These are phyloP conservation scores for Silene conica DNA, from an alignment of 148 eudicot genomes.

Conservation along the genomic window DNA sequence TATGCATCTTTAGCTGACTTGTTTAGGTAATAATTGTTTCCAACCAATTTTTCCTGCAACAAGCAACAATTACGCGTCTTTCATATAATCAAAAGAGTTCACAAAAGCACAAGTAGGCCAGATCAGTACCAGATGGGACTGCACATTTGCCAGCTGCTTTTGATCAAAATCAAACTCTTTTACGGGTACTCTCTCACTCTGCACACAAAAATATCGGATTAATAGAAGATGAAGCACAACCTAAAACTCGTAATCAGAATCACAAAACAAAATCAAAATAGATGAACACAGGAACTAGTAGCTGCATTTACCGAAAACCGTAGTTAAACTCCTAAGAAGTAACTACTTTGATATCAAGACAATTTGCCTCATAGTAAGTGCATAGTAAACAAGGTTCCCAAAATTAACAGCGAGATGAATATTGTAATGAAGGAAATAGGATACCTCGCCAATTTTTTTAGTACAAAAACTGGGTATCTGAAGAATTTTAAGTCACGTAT, in stretches of 20 bases:
- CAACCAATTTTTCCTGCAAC: slow-evolving; percentile 72
- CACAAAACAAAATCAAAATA: neutral
- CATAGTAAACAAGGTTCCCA: too few species aligned
- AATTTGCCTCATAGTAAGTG: too few species aligned
- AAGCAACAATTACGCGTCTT: slow-evolving; percentile 3
- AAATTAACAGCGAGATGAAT: too few species aligned
- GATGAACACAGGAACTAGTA: too few species aligned
- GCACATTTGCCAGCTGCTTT: slow-evolving; percentile 68
- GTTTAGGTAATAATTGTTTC: slow-evolving; percentile 65
- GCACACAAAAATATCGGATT: slow-evolving; percentile 9
- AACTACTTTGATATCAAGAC: too few species aligned
- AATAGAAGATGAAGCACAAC: neutral
- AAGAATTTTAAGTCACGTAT: too few species aligned
- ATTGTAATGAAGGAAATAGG: too few species aligned
- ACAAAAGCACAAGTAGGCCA: neutral
- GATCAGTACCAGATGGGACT: slow-evolving; percentile 66
- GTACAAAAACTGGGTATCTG: too few species aligned
- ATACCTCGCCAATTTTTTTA: too few species aligned
- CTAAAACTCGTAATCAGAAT: neutral
- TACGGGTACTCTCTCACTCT: slow-evolving; percentile 88
- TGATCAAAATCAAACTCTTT: slow-evolving; percentile 63
- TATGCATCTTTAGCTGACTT: slow-evolving; percentile 94
- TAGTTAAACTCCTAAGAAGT: too few species aligned
- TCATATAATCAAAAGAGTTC: neutral
- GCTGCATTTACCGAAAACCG: too few species aligned